These are phyloP conservation scores for Sclerotinia minor DNA, from an alignment of 2,329 filamentous ascomycete species.

Conservation along the genomic window DNA sequence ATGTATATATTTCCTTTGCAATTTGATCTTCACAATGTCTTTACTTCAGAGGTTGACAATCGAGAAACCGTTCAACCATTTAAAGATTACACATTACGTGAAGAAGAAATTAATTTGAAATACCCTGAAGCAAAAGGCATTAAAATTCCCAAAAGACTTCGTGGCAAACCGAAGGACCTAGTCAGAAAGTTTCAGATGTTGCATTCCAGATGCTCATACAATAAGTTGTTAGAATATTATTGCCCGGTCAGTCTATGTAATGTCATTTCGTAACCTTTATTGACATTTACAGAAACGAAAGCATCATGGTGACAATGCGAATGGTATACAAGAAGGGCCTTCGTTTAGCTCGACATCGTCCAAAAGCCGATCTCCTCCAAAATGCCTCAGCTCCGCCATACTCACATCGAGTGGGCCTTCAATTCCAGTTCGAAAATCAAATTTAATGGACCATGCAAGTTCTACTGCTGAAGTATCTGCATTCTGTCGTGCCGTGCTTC, in stretches of 20 bases:
- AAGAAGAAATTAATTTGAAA: conserved; percentile 67
- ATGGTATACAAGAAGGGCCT: conserved; percentile 23
- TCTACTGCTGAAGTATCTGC: conserved; percentile 71
- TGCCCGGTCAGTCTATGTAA: conserved; percentile 56
- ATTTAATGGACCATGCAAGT: conserved; percentile 66
- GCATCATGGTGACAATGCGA: background rate
- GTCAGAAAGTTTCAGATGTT: conserved; percentile 67
- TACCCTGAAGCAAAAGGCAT: conserved; percentile 34
- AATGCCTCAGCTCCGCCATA: conserved; percentile 22
- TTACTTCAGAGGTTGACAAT: conserved; percentile 66
- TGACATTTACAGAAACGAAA: conserved; percentile 28
- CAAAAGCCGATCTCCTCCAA: conserved; percentile 31
- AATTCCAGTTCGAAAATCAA: conserved; percentile 41
- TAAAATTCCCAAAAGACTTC: conserved; percentile 65
- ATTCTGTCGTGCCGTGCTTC: conserved; percentile 78
- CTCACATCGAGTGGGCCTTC: conserved; percentile 29
- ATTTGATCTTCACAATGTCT: conserved; percentile 90
- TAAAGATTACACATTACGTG: conserved; percentile 82
- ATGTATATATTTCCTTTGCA: conserved; percentile 94
- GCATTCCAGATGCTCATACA: conserved; percentile 76
- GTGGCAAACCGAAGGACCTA: conserved; percentile 60
- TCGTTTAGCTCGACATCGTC: conserved; percentile 34
- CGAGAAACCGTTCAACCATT: conserved; percentile 70
- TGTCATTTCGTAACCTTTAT: background rate
- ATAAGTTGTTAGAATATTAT: conserved; percentile 75